These are phyloP conservation scores for Elsinoe perseae DNA, from an alignment of 2,329 filamentous ascomycete genomes.

Conservation along the genomic window DNA sequence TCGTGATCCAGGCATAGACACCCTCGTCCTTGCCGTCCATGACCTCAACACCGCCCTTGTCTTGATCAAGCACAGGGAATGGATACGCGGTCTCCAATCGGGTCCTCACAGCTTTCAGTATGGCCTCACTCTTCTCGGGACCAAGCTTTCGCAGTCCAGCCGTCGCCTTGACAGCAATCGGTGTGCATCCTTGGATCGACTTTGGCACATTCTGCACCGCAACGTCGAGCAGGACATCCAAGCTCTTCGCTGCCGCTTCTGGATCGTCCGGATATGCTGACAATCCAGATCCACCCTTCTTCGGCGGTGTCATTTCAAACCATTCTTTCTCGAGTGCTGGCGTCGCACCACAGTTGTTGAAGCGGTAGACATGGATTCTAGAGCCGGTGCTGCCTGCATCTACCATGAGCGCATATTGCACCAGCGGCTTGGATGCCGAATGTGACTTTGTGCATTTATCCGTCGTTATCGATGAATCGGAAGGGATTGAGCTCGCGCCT, in stretches of 20 bases:
- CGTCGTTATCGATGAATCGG: conserved; percentile 56
- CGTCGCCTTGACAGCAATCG: conserved; percentile 95
- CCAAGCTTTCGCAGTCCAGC: conserved; percentile 87
- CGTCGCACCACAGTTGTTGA: conserved; percentile 96
- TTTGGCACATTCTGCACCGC: conserved; percentile 80
- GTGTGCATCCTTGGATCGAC: conserved; percentile 82
- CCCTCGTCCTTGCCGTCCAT: conserved; percentile 98
- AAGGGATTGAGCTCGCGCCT: conserved; percentile 27
- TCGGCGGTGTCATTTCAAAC: conserved; percentile 89
- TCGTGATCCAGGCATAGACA: conserved; percentile 98
- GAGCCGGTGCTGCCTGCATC: conserved; percentile 97
- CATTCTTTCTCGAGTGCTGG: conserved; percentile 88
- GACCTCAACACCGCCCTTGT: conserved; percentile 82
- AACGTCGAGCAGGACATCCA: conserved; percentile 80
- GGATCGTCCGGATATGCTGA: conserved; percentile 84
- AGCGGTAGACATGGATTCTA: conserved; percentile 96
- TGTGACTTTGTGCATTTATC: conserved; percentile 73
- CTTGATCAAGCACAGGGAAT: conserved; percentile 83
- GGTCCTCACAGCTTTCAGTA: conserved; percentile 73
- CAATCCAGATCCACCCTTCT: conserved; percentile 66
- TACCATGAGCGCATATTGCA: conserved; percentile 98
- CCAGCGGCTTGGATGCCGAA: conserved; percentile 82
- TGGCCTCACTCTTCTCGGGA: conserved; percentile 68
- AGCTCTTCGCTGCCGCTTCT: conserved; percentile 76
- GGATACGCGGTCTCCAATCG: conserved; percentile 85